These are phyloP conservation scores for Vigna mungo DNA, from an alignment of 306 rosid genomes.

Conservation along the genomic window DNA sequence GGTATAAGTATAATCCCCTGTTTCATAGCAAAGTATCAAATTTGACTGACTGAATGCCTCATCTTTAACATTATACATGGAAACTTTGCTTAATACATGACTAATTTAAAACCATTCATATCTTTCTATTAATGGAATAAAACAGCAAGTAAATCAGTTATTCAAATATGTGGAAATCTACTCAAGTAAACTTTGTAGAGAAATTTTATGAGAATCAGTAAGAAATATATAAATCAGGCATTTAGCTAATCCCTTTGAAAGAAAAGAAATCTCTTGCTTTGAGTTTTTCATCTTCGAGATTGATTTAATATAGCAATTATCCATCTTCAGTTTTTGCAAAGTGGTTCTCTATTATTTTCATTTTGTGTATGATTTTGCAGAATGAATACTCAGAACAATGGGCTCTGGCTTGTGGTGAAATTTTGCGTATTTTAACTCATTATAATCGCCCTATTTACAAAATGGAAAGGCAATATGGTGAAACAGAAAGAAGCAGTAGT, in stretches of 20 bases:
- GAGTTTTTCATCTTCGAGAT: background rate
- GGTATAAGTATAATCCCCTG: constrained; percentile 61
- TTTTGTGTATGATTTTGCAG: constrained; percentile 53
- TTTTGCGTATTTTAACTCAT: constrained; percentile 93
- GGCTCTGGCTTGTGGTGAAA: constrained; percentile 98
- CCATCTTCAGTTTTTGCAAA: constrained; percentile 20
- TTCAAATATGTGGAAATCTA: no score
- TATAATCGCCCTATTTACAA: constrained; percentile 95
- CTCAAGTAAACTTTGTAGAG: no score
- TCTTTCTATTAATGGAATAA: no score
- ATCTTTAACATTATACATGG: no score
- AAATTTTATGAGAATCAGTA: no score
- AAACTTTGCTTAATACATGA: no score
- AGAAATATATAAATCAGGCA: no score
- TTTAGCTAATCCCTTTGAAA: no score
- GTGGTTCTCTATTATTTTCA: constrained; percentile 20
- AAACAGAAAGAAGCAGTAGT: constrained; percentile 85
- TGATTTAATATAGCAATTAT: constrained; percentile 21
- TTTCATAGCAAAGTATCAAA: background rate
- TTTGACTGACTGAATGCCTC: no score
- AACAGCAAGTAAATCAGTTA: no score
- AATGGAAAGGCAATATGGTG: constrained; percentile 62
- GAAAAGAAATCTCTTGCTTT: constrained; percentile 22
- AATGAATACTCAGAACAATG: constrained; percentile 95
- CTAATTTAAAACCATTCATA: no score